Evolutionary conservation across 768 basidiomycete genomes (phyloP), one percentile per base, ranked within the genome.

Genomic region (Favolaschia claudopus): DNA sequence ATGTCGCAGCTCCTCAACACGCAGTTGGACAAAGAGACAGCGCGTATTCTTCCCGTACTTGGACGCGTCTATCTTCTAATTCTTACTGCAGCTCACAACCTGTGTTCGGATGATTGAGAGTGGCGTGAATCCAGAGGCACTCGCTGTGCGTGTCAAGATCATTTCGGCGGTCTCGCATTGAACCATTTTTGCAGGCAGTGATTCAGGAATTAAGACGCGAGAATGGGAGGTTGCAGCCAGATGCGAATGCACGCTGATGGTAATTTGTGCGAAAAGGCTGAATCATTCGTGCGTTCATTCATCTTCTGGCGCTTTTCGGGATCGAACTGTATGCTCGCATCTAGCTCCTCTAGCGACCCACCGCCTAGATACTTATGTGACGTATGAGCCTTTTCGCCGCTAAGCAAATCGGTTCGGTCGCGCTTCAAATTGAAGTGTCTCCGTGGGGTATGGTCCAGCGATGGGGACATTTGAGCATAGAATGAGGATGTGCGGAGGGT

Each of bases 81-180:
- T 27, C 4, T 24, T 6, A 9, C 13, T 27, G 38, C 25, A 64
- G 63, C 84, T 96, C n/a, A 93, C 91, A 32, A 95, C 91, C 24
- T 96, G 95, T 71, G 87, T 96, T 22, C 84, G 88, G 36, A 89
- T 96, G 89, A 94, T 96, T 66, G 95, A 96, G 76, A 89, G 86
- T 60, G 95, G 95, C 17, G 92, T 91, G 43, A 96, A 96, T 72
- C 93, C 95, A 12, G 93, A 96, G 68, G 94, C 93, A 0, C 80
- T 96, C 42, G 95, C 94, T 66, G 95, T 96, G 70, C 52, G 88
- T 69, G n/a, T 31, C 39, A 28, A 29, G 15, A 22, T 40, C 36
- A 33, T 33, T 27, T 53, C 24, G 31, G n/a, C 58, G 53, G 32
- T 63, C 46, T 47, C 37, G 62, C 47, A 58, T 58, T 52, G 44